These are phyloP conservation scores for Sideroxylon spinosum DNA, from an alignment of 179 eudicot species.

Conservation along the genomic window DNA sequence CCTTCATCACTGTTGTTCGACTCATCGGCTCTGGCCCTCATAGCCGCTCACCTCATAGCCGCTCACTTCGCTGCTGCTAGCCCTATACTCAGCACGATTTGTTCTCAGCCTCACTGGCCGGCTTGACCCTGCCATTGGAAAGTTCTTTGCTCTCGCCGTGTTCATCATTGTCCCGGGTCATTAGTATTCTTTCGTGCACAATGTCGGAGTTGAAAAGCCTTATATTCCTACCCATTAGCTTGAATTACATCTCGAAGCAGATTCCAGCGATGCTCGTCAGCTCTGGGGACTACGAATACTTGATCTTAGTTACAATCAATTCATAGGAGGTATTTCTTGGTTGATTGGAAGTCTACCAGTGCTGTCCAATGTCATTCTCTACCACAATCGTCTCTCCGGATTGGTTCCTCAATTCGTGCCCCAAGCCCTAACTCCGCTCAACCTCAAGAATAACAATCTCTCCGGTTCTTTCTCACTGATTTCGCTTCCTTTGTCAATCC, in stretches of 20 bases:
- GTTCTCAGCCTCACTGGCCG: slow-evolving; percentile 39
- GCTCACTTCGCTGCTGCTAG: too few relatives aligned
- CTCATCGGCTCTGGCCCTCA: too few relatives aligned
- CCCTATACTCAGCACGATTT: too few relatives aligned
- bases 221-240: slow-evolving; percentile 58
- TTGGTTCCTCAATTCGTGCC: slow-evolving; percentile 45
- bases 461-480: slow-evolving; percentile 51
- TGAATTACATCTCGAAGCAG: slow-evolving; percentile 55
- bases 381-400: slow-evolving; percentile 62
- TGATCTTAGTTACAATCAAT: slow-evolving; percentile 74
- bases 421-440: slow-evolving; percentile 51
- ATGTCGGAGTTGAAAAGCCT: slow-evolving; percentile 44
- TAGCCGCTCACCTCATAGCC: too few relatives aligned
- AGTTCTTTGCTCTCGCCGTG: slow-evolving; percentile 50
- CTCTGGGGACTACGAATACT: slow-evolving; percentile 45
- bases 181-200: slow-evolving; percentile 47
- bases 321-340: slow-evolving; percentile 56
- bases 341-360: slow-evolving; percentile 44
- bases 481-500: slow-evolving; percentile 51
- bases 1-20: too few relatives aligned
- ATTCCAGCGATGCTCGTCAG: slow-evolving; percentile 54
- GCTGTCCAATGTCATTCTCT: slow-evolving; percentile 54
- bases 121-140: slow-evolving; percentile 63
- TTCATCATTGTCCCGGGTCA: slow-evolving; percentile 74
- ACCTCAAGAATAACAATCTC: slow-evolving; percentile 64